phyloP scores from a whole-genome alignment of 139 green algal genomes.

The Edaphochlamys debaryana region DNA sequence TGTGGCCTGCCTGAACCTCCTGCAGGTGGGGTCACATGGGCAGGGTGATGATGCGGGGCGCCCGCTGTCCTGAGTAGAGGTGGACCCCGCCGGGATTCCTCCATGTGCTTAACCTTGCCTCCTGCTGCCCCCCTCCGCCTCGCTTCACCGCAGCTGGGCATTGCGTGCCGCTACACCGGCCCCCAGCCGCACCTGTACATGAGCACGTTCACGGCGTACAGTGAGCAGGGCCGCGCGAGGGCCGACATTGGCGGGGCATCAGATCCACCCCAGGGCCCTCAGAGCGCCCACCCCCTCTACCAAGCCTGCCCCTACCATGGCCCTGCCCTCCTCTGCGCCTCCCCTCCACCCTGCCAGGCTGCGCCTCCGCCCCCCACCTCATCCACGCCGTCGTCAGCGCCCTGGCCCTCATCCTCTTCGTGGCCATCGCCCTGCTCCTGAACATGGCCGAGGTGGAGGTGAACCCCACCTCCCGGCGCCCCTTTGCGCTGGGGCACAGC shows the following conservation, averaged over 20 bases:
- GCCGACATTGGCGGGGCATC: background rate
- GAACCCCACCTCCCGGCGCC: background rate
- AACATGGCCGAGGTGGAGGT: slow-evolving; percentile 43
- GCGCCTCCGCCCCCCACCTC: slow-evolving; percentile 3
- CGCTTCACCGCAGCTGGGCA: slow-evolving; percentile 10
- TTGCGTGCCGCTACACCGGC: slow-evolving; percentile 6
- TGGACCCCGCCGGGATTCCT: no score
- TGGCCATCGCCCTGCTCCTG: slow-evolving; percentile 16
- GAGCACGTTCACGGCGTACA: background rate
- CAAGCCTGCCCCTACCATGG: background rate
- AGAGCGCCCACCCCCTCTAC: background rate
- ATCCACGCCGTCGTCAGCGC: slow-evolving; percentile 10
- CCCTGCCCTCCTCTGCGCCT: background rate
- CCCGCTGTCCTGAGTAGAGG: no score
- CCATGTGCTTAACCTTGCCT: no score
- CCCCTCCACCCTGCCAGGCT: background rate
- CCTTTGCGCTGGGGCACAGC: slow-evolving; percentile 25
- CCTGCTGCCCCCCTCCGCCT: no score
- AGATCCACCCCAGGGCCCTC: background rate
- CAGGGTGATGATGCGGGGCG: no score
- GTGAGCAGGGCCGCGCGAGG: background rate
- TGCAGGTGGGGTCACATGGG: no score
- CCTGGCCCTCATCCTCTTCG: slow-evolving; percentile 2
- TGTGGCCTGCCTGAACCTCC: no score
- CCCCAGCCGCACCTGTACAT: background rate